Evolutionary conservation across 305 asterid species (phyloP).

Genomic region (Coffea humblotiana): DNA sequence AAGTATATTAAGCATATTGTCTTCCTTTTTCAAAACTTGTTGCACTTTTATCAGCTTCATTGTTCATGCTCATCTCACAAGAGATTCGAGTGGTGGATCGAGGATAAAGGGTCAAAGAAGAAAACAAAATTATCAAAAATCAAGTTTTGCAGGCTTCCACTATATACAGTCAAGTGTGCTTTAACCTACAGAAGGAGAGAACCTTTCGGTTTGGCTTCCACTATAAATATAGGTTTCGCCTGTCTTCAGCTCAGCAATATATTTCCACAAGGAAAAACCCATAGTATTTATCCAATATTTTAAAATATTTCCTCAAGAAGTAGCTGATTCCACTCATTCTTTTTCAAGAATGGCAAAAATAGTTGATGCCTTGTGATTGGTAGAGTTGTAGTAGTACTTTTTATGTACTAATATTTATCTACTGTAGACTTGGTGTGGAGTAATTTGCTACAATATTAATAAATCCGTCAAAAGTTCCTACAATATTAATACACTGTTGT

Average conservation of each 20-base stretch:
- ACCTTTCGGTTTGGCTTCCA: background rate
- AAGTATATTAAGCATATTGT: too few relatives aligned
- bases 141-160: background rate
- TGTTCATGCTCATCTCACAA: background rate
- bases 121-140: background rate
- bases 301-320: too few relatives aligned
- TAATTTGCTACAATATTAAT: too few relatives aligned
- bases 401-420: too few relatives aligned
- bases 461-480: too few relatives aligned
- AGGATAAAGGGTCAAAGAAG: background rate
- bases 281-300: background rate
- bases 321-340: too few relatives aligned
- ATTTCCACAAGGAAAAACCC: background rate
- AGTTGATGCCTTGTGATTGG: too few relatives aligned
- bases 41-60: background rate
- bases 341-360: too few relatives aligned
- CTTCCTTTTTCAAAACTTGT: background rate
- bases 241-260: slow-evolving; percentile 29
- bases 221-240: slow-evolving; percentile 46
- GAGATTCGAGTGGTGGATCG: too few relatives aligned
- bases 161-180: background rate
- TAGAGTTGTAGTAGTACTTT: too few relatives aligned
- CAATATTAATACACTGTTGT: too few relatives aligned
- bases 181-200: background rate
- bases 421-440: too few relatives aligned